A percentile compares a stretch with the other conserved stretches of the same genome.
phyloP scores from a whole-genome alignment of 1,139 yeast species.

The Candida albicans region DNA sequence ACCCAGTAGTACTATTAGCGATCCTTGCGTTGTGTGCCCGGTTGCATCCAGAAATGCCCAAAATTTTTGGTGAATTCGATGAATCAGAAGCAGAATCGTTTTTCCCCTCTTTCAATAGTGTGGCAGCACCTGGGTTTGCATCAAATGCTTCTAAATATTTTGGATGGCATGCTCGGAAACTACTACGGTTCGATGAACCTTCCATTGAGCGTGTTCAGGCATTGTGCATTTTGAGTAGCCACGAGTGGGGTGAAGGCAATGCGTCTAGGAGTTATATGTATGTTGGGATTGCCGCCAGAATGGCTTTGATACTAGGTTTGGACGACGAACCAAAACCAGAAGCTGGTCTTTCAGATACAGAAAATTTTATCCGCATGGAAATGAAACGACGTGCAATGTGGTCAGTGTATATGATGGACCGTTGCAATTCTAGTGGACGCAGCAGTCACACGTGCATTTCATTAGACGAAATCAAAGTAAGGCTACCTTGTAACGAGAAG shows the following conservation, averaged over 20 bases:
- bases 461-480: conserved; percentile 24
- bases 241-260: conserved; percentile 45
- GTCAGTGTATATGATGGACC: conserved; percentile 45
- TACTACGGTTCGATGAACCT: conserved; percentile 36
- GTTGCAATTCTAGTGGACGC: conserved; percentile 40
- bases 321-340: conserved; percentile 23
- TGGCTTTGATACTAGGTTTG: conserved; percentile 39
- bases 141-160: conserved; percentile 38
- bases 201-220: conserved; percentile 39
- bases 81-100: conserved; percentile 28
- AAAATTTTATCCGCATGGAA: conserved; percentile 25
- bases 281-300: conserved; percentile 40
- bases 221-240: conserved; percentile 34
- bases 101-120: conserved; percentile 18
- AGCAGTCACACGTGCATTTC: conserved; percentile 32
- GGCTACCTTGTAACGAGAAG: conserved; percentile 25
- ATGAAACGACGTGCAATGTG: conserved; percentile 37
- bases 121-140: conserved; percentile 14
- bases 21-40: conserved; percentile 37
- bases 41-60: conserved; percentile 30
- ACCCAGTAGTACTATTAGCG: conserved; percentile 33
- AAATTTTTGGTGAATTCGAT: conserved; percentile 30
- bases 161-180: conserved; percentile 38
- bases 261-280: conserved; percentile 38
- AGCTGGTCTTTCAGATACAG: conserved; percentile 7